Conservation (phyloP, 225 moss, liverwort and hornwort genomes). For the Anthoceros angustus region DNA sequence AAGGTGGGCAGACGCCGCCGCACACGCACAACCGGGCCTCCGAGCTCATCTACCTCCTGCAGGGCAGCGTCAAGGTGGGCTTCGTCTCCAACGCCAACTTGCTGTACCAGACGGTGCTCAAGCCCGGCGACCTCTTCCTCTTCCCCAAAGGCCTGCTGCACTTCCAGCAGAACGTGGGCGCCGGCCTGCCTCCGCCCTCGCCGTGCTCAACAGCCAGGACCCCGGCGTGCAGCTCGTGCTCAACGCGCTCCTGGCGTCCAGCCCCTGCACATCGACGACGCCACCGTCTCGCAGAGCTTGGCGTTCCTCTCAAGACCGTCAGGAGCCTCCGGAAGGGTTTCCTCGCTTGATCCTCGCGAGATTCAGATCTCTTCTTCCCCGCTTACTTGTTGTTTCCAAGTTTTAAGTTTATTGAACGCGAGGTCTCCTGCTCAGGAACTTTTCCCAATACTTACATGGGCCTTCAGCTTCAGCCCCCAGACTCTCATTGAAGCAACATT, state of each 20-base stretch:
- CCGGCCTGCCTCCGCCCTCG: neutral
- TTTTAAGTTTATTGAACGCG: no score
- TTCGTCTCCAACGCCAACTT: neutral
- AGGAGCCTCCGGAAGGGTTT: neutral
- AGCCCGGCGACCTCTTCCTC: neutral
- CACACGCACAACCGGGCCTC: neutral
- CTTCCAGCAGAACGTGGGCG: neutral
- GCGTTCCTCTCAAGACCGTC: neutral
- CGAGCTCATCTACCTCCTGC: neutral
- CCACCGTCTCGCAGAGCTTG: neutral
- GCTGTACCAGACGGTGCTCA: constrained; percentile 2
- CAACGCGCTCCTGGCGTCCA: neutral
- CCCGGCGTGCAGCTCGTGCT: neutral
- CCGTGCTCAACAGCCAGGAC: neutral
- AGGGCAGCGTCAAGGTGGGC: neutral
- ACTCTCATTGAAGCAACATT: no score
- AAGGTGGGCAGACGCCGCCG: neutral
- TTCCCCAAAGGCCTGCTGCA: neutral
- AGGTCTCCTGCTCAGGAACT: no score
- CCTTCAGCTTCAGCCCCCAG: no score
- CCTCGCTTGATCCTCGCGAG: neutral
- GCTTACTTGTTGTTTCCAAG: no score
- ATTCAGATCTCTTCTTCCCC: no score
- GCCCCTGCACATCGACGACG: neutral
- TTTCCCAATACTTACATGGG: no score